Percentiles rank a stretch among this genome's conserved stretches.
Conservation (phyloP, 225 moss, liverwort and hornwort genomes). For the Neckera pumila region DNA sequence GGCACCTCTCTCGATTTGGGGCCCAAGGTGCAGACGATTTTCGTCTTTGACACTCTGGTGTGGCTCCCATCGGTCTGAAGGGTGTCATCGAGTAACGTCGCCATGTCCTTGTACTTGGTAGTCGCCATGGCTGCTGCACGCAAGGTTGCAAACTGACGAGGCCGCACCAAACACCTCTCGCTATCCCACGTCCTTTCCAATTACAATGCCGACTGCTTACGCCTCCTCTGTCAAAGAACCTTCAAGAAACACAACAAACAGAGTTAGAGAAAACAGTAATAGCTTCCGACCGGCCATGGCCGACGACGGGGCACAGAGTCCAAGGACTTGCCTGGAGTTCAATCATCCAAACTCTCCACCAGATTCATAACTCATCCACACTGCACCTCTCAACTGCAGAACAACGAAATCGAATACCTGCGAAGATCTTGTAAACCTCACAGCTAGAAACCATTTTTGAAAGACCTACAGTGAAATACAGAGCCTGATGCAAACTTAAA, state of each 20-base stretch:
- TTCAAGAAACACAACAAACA: neutral
- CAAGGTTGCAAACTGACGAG: neutral
- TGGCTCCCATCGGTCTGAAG: slow-evolving; percentile 21
- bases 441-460: neutral
- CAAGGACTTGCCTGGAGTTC: neutral
- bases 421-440: neutral
- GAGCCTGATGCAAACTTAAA: neutral
- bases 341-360: neutral
- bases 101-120: slow-evolving; percentile 30
- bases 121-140: slow-evolving; percentile 29
- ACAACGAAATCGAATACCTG: neutral
- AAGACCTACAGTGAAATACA: neutral
- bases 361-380: neutral
- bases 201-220: neutral
- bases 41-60: slow-evolving; percentile 53
- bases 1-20: slow-evolving; percentile 80
- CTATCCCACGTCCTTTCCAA: neutral
- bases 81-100: slow-evolving; percentile 8
- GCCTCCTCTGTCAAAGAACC: neutral
- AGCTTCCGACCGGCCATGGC: neutral
- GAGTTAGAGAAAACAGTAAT: neutral
- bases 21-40: slow-evolving; percentile 88
- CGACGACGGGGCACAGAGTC: neutral
- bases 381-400: neutral
- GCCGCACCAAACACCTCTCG: neutral